Conservation (phyloP, 1,284 basidiomycete genomes). For the Schizophyllum amplum region DNA sequence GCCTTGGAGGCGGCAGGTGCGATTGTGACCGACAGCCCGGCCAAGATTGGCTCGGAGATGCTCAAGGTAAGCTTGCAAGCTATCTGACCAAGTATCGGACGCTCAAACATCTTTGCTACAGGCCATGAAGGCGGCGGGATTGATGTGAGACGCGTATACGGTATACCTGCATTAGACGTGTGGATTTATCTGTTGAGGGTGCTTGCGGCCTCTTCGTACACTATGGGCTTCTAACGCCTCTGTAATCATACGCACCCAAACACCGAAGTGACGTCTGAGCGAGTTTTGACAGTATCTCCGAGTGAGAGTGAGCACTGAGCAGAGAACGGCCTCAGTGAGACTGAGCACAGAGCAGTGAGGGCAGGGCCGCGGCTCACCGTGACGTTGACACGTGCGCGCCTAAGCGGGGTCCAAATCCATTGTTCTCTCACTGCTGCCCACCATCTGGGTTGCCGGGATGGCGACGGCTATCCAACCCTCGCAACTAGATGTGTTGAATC, state of each 20-base stretch:
- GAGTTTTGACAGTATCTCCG: too few relatives aligned
- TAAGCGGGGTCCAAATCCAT: neutral
- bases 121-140: neutral
- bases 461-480: neutral
- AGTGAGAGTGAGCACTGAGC: too few relatives aligned
- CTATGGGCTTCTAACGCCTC: neutral
- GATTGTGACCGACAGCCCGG: constrained; percentile 93
- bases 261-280: too few relatives aligned
- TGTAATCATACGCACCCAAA: neutral
- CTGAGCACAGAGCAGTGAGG: neutral
- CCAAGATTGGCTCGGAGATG: constrained; percentile 86
- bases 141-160: neutral
- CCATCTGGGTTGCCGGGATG: neutral
- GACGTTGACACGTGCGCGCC: neutral
- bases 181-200: neutral
- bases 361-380: neutral
- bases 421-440: neutral
- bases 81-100: constrained; percentile 1
- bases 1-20: constrained; percentile 93
- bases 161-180: neutral
- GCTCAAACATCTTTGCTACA: constrained; percentile 11
- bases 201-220: neutral
- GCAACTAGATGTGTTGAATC: constrained; percentile 25
- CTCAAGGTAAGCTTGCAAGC: constrained; percentile 48
- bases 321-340: too few relatives aligned